Evolutionary conservation across 169 alveolate genomes (phyloP), one percentile per base, ranked within the genome.

Genomic region (Eimeria mitis): DNA sequence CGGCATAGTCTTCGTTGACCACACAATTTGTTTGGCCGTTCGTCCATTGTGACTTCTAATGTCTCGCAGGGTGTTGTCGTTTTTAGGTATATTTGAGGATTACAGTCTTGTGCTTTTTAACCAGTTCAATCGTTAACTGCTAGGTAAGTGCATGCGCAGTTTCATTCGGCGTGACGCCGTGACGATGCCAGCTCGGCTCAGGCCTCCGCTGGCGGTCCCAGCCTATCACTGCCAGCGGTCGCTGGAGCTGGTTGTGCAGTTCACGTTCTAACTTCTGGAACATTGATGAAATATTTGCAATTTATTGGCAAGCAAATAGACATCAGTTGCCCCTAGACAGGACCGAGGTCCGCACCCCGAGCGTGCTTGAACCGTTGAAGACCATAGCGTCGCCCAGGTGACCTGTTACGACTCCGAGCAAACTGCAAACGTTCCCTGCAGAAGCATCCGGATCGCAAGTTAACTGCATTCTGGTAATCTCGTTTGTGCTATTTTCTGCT

Each of bases 301-400:
- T 87, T 42, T 40, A 63, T 87, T 87, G 92, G 73, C 92, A 87
- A n/a, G 92, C 78, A 40, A 25, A 34, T 87, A 87, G 65, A 59
- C 83, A 61, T 61, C 40, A 87, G 81, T 87, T 87, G 78, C 47
- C 44, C 59, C 40, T 37, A 25, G 81, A 23, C 44, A 25, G 83
- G 61, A 87, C 78, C n/a, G 65, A 87, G 54, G 44, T 87, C 78
- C 83, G 14, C 40, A 59, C 2, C 92, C 52, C 23, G 49, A 40
- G 63, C 56, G 40, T 34, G 81, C 92, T 28, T 37, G 61, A 87
- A 87, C 78, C 92, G 68, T 61, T 65, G 28, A 87, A 87, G 81
- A 61, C 81, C 92, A 52, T 61, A 34, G 92, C 92, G 78, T 63
- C 79, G 92, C 92, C 81, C 92, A 87, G 79, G 92, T 87, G 92